These are phyloP conservation scores for Hypoxylon crocopeplum DNA, from an alignment of 495 filamentous ascomycete species.

Conservation along the genomic window DNA sequence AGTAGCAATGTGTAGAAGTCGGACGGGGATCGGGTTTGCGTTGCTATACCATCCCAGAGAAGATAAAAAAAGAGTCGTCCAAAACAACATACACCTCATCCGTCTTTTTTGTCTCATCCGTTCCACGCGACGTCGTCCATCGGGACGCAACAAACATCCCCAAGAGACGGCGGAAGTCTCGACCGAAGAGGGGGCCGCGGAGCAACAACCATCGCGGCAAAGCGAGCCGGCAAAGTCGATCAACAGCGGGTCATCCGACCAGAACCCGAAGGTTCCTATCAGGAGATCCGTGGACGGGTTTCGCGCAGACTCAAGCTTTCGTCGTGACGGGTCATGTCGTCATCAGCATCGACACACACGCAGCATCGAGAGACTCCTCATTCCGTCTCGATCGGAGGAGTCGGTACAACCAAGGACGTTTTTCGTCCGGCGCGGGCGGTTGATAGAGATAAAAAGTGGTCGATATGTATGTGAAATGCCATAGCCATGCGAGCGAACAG, in stretches of 20 bases:
- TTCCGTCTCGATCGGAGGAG: conserved; percentile 27
- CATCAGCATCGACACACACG: conserved; percentile 12
- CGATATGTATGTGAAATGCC: neutral
- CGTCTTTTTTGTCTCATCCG: neutral
- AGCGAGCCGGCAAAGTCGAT: conserved; percentile 29
- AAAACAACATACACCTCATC: neutral
- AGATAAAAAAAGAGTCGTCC: neutral
- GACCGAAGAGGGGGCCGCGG: conserved; percentile 21
- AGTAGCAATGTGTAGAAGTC: no score
- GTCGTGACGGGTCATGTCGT: conserved; percentile 13
- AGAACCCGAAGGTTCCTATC: conserved; percentile 4
- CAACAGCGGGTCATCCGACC: conserved; percentile 20
- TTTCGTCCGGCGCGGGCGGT: conserved; percentile 17
- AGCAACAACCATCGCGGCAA: conserved; percentile 18
- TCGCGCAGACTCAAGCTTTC: conserved; percentile 20
- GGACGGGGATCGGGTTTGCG: neutral
- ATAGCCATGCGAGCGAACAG: conserved; percentile 11
- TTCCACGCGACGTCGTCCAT: conserved; percentile 29
- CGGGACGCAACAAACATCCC: conserved; percentile 23
- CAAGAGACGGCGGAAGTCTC: conserved; percentile 21
- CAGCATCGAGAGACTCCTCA: conserved; percentile 26
- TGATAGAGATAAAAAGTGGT: neutral
- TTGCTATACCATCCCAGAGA: conserved; percentile 1
- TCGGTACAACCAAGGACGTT: conserved; percentile 24
- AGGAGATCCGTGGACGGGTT: conserved; percentile 15